A percentile compares a stretch with the other conserved stretches of the same genome.
These are phyloP conservation scores for Ophiostoma fasciatum DNA, from an alignment of 2,329 filamentous ascomycete species.

Conservation along the genomic window DNA sequence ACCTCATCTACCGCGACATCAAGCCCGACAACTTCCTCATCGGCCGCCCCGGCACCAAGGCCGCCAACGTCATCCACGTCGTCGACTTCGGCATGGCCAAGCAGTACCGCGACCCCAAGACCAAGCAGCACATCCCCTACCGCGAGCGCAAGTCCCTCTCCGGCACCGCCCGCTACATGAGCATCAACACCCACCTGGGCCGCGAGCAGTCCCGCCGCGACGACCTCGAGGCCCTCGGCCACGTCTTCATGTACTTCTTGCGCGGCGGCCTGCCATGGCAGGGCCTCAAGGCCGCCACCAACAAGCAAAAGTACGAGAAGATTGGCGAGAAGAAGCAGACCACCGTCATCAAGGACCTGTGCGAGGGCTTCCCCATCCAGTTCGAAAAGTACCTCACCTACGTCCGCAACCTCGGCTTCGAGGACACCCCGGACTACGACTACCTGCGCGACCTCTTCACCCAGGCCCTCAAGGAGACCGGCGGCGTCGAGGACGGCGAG, in stretches of 20 bases:
- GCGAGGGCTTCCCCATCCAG: slow-evolving; percentile 90
- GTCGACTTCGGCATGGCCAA: slow-evolving; percentile 99
- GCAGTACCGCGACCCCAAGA: slow-evolving; percentile 97
- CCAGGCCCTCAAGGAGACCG: slow-evolving; percentile 83
- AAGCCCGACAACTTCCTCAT: slow-evolving; percentile 99
- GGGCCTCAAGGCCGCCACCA: slow-evolving; percentile 55
- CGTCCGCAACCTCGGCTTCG: slow-evolving; percentile 93
- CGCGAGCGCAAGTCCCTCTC: slow-evolving; percentile 93
- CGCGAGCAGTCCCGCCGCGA: slow-evolving; percentile 92
- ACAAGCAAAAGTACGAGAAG: slow-evolving; percentile 98
- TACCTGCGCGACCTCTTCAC: slow-evolving; percentile 95
- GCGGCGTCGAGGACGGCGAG: slow-evolving; percentile 91
- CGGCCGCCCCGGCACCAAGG: slow-evolving; percentile 78
- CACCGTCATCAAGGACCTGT: slow-evolving; percentile 89
- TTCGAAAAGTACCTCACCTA: slow-evolving; percentile 97
- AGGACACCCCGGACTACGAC: slow-evolving; percentile 97
- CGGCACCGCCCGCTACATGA: slow-evolving; percentile 96
- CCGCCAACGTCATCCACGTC: slow-evolving; percentile 95
- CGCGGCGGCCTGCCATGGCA: slow-evolving; percentile 59
- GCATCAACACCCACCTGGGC: slow-evolving; percentile 96
- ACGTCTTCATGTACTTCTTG: slow-evolving; percentile 63
- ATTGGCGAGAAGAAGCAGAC: slow-evolving; percentile 99
- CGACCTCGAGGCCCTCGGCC: slow-evolving; percentile 76
- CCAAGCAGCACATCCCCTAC: slow-evolving; percentile 97
- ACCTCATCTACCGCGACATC: slow-evolving; percentile 97